These are phyloP conservation scores for Neostapfia colusana DNA, from an alignment of 176 grass and related monocot species.

Conservation along the genomic window DNA sequence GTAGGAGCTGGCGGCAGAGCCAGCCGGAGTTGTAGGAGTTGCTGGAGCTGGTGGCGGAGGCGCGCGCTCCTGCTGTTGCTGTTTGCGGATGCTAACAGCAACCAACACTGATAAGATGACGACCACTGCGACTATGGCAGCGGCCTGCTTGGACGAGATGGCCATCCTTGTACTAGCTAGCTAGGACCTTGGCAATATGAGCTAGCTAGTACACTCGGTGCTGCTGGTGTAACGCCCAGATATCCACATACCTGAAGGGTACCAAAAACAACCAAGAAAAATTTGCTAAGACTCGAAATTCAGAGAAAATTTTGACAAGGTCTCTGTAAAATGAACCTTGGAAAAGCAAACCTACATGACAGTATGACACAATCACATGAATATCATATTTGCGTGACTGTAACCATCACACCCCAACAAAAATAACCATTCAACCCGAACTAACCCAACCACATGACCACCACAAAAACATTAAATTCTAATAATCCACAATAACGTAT, in stretches of 20 bases:
- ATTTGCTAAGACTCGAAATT: not conserved
- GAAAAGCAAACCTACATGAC: not conserved
- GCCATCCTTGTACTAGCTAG: constrained; percentile 1
- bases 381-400: not conserved
- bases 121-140: not conserved
- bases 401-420: not conserved
- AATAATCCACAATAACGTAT: not conserved
- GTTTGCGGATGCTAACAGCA: not conserved
- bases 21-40: not conserved
- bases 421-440: not conserved
- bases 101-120: not conserved
- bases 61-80: not conserved
- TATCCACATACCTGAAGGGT: not conserved
- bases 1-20: not conserved
- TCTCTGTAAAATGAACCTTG: not conserved
- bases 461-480: not conserved
- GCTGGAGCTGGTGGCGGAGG: not conserved
- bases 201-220: not conserved
- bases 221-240: not conserved
- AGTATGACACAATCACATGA: not conserved
- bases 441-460: not conserved
- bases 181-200: not conserved
- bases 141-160: not conserved
- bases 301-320: not conserved
- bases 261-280: not conserved